These are phyloP conservation scores for Chrysosporium keratinophilum DNA, from an alignment of 2,329 filamentous ascomycete genomes.

Conservation along the genomic window DNA sequence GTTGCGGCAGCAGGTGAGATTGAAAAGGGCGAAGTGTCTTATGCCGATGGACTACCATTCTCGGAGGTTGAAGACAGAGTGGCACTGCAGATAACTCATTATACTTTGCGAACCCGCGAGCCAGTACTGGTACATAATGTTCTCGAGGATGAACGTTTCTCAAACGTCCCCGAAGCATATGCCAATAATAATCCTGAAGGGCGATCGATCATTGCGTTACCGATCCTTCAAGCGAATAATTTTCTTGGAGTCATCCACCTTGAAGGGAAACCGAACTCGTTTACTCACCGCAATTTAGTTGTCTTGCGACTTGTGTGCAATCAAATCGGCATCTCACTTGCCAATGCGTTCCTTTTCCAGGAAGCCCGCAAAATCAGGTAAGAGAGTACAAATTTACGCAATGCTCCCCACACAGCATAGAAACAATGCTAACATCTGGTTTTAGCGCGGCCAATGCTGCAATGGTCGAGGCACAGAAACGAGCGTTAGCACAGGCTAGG, in stretches of 20 bases:
- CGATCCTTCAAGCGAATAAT: constrained; percentile 50
- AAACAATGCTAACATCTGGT: constrained; percentile 6
- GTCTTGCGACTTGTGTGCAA: constrained; percentile 50
- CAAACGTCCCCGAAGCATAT: constrained; percentile 49
- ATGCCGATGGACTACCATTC: constrained; percentile 46
- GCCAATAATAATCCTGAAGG: constrained; percentile 46
- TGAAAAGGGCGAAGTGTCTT: constrained; percentile 46
- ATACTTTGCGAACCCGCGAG: constrained; percentile 53
- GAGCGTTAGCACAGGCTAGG: constrained; percentile 50
- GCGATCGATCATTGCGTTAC: constrained; percentile 52
- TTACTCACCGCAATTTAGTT: constrained; percentile 49
- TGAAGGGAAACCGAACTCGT: constrained; percentile 53
- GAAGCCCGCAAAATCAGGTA: constrained; percentile 48
- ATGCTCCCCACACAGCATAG: background rate
- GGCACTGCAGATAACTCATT: constrained; percentile 51
- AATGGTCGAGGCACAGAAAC: constrained; percentile 57
- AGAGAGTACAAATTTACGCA: background rate
- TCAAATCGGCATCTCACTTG: constrained; percentile 54
- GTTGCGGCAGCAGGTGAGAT: constrained; percentile 52
- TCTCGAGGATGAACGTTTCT: constrained; percentile 55
- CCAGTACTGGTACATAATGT: constrained; percentile 55
- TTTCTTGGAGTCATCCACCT: constrained; percentile 53
- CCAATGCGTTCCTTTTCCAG: constrained; percentile 53
- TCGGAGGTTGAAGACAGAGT: constrained; percentile 49
- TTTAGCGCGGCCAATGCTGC: constrained; percentile 49